A percentile compares a stretch with the other conserved stretches of the same genome.
Conservation (phyloP, 1,139 yeast species). For the Yamadazyma siamensis region DNA sequence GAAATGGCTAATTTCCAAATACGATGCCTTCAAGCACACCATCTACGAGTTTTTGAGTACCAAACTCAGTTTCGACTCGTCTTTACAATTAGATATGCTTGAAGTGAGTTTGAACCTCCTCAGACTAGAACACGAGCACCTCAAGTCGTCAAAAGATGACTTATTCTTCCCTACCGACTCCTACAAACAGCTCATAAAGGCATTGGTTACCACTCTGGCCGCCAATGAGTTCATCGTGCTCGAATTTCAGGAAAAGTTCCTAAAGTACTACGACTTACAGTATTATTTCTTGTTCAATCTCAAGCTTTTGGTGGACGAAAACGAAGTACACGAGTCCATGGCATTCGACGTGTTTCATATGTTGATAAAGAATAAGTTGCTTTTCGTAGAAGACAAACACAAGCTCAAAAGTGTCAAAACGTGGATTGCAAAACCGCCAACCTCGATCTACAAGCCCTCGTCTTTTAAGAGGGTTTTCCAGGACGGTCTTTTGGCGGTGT, state of each 20-base stretch:
- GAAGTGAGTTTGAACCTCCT: conserved; percentile 63
- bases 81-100: conserved; percentile 58
- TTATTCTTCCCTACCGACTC: conserved; percentile 63
- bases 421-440: conserved; percentile 47
- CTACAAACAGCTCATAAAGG: conserved; percentile 45
- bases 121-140: conserved; percentile 53
- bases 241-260: conserved; percentile 58
- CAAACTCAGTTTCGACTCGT: conserved; percentile 32
- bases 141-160: conserved; percentile 46
- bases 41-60: conserved; percentile 39
- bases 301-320: conserved; percentile 17
- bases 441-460: conserved; percentile 50
- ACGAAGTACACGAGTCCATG: conserved; percentile 10
- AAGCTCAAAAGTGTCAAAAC: conserved; percentile 31
- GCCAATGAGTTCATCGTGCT: conserved; percentile 49
- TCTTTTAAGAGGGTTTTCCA: conserved; percentile 69
- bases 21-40: conserved; percentile 49
- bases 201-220: conserved; percentile 41
- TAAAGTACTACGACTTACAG: conserved; percentile 61
- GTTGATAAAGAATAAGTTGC: conserved; percentile 30
- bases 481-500: conserved; percentile 56
- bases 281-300: conserved; percentile 50
- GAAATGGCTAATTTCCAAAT: conserved; percentile 64
- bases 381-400: conserved; percentile 21
- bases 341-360: conserved; percentile 38